Evolutionary conservation across 2,329 filamentous ascomycete genomes (phyloP).

Genomic region (Chrysoporthe austroafricana): DNA sequence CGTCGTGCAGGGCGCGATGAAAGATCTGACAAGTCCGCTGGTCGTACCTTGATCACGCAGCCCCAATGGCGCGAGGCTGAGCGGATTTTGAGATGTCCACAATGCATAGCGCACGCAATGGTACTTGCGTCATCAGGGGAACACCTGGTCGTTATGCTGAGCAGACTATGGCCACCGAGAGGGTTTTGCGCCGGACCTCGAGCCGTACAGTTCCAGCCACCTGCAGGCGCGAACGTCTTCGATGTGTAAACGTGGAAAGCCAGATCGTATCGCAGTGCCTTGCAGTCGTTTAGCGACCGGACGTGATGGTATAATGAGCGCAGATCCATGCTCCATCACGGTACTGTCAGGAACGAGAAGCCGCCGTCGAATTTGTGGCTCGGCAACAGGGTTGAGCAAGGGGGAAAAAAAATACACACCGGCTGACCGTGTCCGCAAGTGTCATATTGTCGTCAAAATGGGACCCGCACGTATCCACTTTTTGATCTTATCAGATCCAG

Average conservation of each 20-base stretch:
- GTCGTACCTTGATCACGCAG: slow-evolving; percentile 14
- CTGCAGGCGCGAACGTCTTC: neutral
- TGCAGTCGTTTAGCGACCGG: neutral
- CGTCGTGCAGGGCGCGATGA: slow-evolving; percentile 7
- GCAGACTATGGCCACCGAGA: neutral
- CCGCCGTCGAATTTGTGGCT: neutral
- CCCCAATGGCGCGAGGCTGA: slow-evolving; percentile 7
- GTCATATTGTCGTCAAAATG: neutral
- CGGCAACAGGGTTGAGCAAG: neutral
- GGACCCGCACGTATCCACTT: slow-evolving; percentile 31
- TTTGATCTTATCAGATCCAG: slow-evolving; percentile 58
- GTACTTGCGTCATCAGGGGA: slow-evolving; percentile 20
- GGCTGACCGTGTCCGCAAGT: neutral
- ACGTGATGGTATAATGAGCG: slow-evolving; percentile 2
- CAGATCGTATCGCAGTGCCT: neutral
- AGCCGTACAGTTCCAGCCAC: neutral
- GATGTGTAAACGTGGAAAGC: neutral
- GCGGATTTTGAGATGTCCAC: slow-evolving; percentile 2
- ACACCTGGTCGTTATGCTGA: neutral
- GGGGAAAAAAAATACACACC: neutral
- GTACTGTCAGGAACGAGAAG: neutral
- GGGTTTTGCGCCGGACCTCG: neutral
- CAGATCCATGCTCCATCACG: neutral
- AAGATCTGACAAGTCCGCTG: slow-evolving; percentile 26
- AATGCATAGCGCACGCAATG: neutral